Evolutionary conservation across 495 filamentous ascomycete species (phyloP).

Genomic region (Penicillium daleae): DNA sequence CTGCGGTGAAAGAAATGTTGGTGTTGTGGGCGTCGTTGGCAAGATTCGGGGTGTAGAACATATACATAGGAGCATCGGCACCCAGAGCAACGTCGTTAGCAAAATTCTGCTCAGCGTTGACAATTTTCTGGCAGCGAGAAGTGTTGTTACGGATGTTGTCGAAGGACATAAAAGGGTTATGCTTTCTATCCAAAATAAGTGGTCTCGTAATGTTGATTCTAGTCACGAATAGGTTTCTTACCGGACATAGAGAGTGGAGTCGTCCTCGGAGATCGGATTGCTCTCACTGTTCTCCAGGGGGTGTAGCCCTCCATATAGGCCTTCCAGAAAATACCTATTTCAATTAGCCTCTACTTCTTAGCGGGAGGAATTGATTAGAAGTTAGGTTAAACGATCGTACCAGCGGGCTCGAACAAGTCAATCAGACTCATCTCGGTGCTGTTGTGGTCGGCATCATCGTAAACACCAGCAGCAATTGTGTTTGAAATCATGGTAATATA

Average conservation of each 20-base stretch:
- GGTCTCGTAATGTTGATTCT: no score
- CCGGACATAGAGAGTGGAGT: slow-evolving; percentile 16
- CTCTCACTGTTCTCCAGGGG: slow-evolving; percentile 11
- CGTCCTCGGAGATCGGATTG: slow-evolving; percentile 11
- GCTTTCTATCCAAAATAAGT: slow-evolving; percentile 8
- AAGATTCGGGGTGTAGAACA: slow-evolving; percentile 15
- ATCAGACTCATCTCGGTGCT: slow-evolving; percentile 12
- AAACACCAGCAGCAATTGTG: slow-evolving; percentile 14
- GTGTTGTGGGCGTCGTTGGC: slow-evolving; percentile 20
- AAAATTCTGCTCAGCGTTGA: slow-evolving; percentile 17
- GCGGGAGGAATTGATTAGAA: no score
- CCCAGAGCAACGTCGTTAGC: slow-evolving; percentile 18
- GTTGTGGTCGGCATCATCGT: slow-evolving; percentile 17
- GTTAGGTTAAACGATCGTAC: not conserved
- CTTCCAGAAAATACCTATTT: slow-evolving; percentile 5
- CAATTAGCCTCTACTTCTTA: no score
- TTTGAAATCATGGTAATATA: slow-evolving; percentile 19
- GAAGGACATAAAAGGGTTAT: slow-evolving; percentile 25
- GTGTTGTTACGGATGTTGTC: slow-evolving; percentile 25
- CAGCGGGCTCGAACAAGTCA: slow-evolving; percentile 20
- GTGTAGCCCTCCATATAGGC: slow-evolving; percentile 21
- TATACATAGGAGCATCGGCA: slow-evolving; percentile 14
- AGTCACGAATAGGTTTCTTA: not conserved
- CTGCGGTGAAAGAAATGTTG: slow-evolving; percentile 15
- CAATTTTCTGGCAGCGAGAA: slow-evolving; percentile 17